Percentiles rank a stretch among this genome's conserved stretches.
phyloP scores from a whole-genome alignment of 2,329 filamentous ascomycete species.

The Verticillium albo-atrum region DNA sequence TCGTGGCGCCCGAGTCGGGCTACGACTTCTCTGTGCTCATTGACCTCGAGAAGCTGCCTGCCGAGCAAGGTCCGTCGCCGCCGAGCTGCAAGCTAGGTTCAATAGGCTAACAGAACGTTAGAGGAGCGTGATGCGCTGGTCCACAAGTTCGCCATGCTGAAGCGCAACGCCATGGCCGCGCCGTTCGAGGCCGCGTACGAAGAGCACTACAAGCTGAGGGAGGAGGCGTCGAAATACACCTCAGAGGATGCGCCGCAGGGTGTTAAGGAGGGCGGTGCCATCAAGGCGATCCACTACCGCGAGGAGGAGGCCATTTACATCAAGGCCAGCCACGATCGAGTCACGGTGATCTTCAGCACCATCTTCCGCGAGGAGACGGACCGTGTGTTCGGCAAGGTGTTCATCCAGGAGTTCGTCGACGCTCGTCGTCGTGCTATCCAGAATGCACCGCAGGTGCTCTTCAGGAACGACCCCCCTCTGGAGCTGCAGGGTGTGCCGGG shows the following conservation, averaged over 20 bases:
- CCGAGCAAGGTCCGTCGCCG: conserved; percentile 60
- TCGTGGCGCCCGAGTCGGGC: conserved; percentile 79
- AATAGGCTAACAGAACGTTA: conserved; percentile 22
- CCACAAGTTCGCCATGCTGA: conserved; percentile 81
- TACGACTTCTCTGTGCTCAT: conserved; percentile 95
- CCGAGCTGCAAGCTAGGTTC: neutral
- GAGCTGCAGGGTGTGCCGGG: conserved; percentile 85
- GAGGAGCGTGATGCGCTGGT: conserved; percentile 85
- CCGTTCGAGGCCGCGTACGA: conserved; percentile 97
- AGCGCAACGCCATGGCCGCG: conserved; percentile 98
- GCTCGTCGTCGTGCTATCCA: conserved; percentile 91
- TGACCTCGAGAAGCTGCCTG: conserved; percentile 82
- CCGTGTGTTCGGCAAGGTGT: conserved; percentile 94
- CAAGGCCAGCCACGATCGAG: conserved; percentile 94
- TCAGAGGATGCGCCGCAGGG: conserved; percentile 92
- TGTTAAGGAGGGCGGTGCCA: conserved; percentile 79
- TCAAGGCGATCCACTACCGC: conserved; percentile 96
- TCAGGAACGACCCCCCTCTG: conserved; percentile 88
- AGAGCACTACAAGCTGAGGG: conserved; percentile 80
- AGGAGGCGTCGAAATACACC: conserved; percentile 88
- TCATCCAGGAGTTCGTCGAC: conserved; percentile 98
- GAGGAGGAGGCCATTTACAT: conserved; percentile 99
- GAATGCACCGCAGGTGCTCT: conserved; percentile 96
- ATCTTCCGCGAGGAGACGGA: conserved; percentile 98
- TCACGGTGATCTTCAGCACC: conserved; percentile 98